These are phyloP conservation scores for Speleostelium caveatum DNA, from an alignment of 78 protist genomes.

Conservation along the genomic window DNA sequence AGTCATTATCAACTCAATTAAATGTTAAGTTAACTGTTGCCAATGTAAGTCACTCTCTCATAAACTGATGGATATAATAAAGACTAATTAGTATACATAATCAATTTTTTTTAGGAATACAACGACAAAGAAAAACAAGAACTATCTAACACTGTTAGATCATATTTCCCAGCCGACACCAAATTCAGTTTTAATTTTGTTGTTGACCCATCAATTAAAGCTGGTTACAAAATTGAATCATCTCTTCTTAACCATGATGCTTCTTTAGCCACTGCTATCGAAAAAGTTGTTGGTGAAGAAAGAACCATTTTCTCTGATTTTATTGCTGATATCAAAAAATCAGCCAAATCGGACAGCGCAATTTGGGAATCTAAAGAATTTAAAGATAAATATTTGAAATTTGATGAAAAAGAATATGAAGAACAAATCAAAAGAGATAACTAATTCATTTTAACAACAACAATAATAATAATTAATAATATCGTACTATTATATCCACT, in stretches of 20 bases:
- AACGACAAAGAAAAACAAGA: constrained; percentile 18
- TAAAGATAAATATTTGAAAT: constrained; percentile 49
- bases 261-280: constrained; percentile 20
- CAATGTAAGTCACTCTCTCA: neutral
- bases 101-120: no score
- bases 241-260: constrained; percentile 68
- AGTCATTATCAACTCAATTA: constrained; percentile 61
- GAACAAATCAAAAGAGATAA: neutral
- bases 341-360: constrained; percentile 13
- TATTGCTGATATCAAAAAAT: constrained; percentile 23
- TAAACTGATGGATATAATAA: no score
- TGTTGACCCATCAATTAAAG: constrained; percentile 56
- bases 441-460: constrained; percentile 77
- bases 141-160: constrained; percentile 9
- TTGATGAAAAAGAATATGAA: constrained; percentile 57
- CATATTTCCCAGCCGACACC: constrained; percentile 60
- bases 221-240: constrained; percentile 66
- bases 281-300: constrained; percentile 26
- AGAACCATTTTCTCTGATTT: constrained; percentile 8
- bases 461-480: no score
- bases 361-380: constrained; percentile 71
- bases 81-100: no score
- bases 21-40: constrained; percentile 61
- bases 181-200: constrained; percentile 3
- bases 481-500: no score